Conservation (phyloP, 495 filamentous ascomycete species). For the Penicillium riverlandense region DNA sequence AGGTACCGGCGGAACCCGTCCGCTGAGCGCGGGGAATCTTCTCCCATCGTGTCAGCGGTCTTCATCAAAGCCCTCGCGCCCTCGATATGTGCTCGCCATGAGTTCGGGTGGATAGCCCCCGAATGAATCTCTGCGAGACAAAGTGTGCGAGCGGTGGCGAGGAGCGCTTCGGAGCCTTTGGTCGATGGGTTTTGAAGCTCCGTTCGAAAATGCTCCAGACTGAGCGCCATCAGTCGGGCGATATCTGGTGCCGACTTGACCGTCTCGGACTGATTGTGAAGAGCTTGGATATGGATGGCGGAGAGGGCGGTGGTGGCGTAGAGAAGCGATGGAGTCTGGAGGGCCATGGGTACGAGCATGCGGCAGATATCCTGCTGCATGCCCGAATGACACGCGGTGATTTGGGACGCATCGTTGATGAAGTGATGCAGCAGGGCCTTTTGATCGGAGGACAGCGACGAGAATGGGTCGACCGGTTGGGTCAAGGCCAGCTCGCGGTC, state of each 20-base stretch:
- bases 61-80: slow-evolving; percentile 38
- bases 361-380: slow-evolving; percentile 42
- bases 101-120: slow-evolving; percentile 38
- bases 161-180: slow-evolving; percentile 32
- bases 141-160: slow-evolving; percentile 41
- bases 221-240: slow-evolving; percentile 36
- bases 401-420: slow-evolving; percentile 39
- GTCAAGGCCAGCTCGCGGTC: slow-evolving; percentile 21
- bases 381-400: slow-evolving; percentile 36
- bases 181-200: slow-evolving; percentile 32
- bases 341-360: slow-evolving; percentile 41
- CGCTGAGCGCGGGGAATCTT: slow-evolving; percentile 20
- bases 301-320: slow-evolving; percentile 42
- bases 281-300: slow-evolving; percentile 38
- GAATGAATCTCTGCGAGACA: slow-evolving; percentile 44
- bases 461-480: slow-evolving; percentile 34
- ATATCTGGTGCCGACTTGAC: slow-evolving; percentile 40
- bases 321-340: slow-evolving; percentile 38
- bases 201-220: slow-evolving; percentile 38
- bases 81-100: slow-evolving; percentile 41
- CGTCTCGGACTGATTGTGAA: slow-evolving; percentile 35
- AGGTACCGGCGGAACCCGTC: slow-evolving; percentile 37
- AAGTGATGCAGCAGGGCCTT: slow-evolving; percentile 38
- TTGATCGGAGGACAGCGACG: slow-evolving; percentile 31
- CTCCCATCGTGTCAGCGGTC: slow-evolving; percentile 17